Evolutionary conservation across 805 yeast genomes (phyloP), one percentile per base, ranked within the genome.

Genomic region (Kregervanrija pseudodelftensis): DNA sequence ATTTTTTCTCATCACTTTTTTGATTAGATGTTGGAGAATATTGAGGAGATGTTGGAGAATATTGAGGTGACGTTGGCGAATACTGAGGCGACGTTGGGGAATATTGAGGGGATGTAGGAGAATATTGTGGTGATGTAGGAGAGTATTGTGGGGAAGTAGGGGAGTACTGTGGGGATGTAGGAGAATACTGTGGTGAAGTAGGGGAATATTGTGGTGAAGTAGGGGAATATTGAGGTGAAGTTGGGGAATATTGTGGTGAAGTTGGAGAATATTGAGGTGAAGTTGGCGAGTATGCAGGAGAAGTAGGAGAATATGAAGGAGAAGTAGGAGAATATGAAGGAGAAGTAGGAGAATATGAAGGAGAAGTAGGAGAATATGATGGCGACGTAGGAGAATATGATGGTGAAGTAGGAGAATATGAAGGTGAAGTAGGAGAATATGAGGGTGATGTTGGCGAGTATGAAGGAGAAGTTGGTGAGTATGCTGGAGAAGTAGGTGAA

Each of bases 181-280:
- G 80, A 0, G 75, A 69, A 53, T 74, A 79, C 3, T 66, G 53
- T 55, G 86, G 79, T 5, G 82, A 71, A 0, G 87, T 79, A 22
- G 86, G 83, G 0, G 80, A 70, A 61, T 86, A 83, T 5, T 70
- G 61, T 46, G 90, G 90, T 3, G 79, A 74, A 0, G 88, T 85
- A 38, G 95, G 95, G 1, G 82, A 73, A 64, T 87, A 88, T 1
- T 71, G 60, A 86, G 96, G 97, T 0, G 91, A 82, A 0, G 95
- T 86, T 49, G 90, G 90, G 0, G 80, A 70, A 61, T 86, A 83
- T 8, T 69, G 61, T 46, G 91, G 90, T 3, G 80, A 74, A 0
- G 88, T 85, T 40, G 95, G 95, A 1, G 82, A 73, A 64, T 87
- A 87, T 1, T 71, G 61, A 51, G 95, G 95, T 0, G 89, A 80